Base-by-base conservation (phyloP, 1,284 basidiomycete genomes). In the Naganishia sp. region DNA sequence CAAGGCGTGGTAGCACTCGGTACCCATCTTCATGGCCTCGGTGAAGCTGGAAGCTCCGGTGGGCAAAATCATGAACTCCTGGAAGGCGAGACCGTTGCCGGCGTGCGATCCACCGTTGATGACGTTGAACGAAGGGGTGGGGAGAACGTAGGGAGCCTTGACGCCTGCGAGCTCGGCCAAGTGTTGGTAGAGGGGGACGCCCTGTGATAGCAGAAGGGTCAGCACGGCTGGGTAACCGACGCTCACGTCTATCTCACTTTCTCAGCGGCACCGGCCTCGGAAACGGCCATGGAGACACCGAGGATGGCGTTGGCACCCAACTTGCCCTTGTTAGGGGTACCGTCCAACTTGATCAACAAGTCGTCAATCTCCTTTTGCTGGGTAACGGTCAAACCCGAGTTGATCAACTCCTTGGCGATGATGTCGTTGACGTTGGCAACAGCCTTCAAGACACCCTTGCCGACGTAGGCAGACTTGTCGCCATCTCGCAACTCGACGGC, bases 101-200 rank as follows among this genome's bases (percentile, higher is more conserved):
- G 96, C 96, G 81, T 99, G 96, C 72, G 94, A 97, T 72, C 96
- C 96, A 82, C 96, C 96, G 84, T 99, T 99, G 86, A 99, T 99
- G 77, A 99, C 96, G 83, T 99, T 99, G 87, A 97, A 93, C 68
- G 91, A 88, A 63, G 94, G 96, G 79, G 82, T 84, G 73, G 95
- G 95, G 75, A 97, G 88, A 68, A 92, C 84, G 83, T 89, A 98
- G 53, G 95, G 95, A 67, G 90, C 85, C 82, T 92, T 91, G 82
- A 96, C 86, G 74, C 94, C 94, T 68, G 95, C 91, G 73, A 99
- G 88, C 72, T 92, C 88, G 63, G 94, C 95, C 74, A 99, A 87
- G 85, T 98, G 93, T 80, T 92, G 87, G 86, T 99, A 99, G 74
- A 97, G 89, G 67, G 96, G 93, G 65, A 98, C 84, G 28, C 55